Evolutionary conservation across 441 rosid genomes (phyloP).

Genomic region (Brassica balearica): DNA sequence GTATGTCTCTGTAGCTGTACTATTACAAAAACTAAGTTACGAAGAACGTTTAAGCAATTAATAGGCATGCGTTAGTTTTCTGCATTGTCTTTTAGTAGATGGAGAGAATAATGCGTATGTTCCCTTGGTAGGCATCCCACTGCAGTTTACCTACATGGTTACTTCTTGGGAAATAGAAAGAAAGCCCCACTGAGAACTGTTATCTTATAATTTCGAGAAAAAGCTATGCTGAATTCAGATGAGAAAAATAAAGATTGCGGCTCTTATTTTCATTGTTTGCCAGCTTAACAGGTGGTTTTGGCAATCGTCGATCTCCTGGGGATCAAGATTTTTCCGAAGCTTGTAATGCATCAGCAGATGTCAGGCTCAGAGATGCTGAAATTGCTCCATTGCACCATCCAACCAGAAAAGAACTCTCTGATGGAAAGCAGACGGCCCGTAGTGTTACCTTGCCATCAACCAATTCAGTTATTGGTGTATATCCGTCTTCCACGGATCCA

Average conservation of each 20-base stretch:
- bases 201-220: neutral
- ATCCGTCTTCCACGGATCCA: slow-evolving; percentile 17
- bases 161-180: slow-evolving; percentile 1
- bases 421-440: slow-evolving; percentile 8
- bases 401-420: slow-evolving; percentile 15
- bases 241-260: slow-evolving; percentile 7
- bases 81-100: neutral
- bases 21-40: neutral
- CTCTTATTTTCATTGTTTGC: slow-evolving; percentile 11
- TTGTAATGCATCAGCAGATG: neutral
- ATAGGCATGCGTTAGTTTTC: neutral
- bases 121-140: neutral
- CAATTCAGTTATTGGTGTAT: slow-evolving; percentile 14
- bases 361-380: slow-evolving; percentile 3
- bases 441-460: slow-evolving; percentile 16
- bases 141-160: neutral
- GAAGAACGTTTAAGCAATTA: neutral
- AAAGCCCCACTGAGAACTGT: slow-evolving; percentile 4
- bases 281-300: slow-evolving; percentile 9
- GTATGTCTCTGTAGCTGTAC: neutral
- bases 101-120: neutral
- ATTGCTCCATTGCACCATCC: slow-evolving; percentile 7
- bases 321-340: neutral
- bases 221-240: slow-evolving; percentile 1
- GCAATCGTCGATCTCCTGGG: neutral